Evolutionary conservation across 2,329 filamentous ascomycete genomes (phyloP).

Genomic region (Gaeumannomyces sp.): DNA sequence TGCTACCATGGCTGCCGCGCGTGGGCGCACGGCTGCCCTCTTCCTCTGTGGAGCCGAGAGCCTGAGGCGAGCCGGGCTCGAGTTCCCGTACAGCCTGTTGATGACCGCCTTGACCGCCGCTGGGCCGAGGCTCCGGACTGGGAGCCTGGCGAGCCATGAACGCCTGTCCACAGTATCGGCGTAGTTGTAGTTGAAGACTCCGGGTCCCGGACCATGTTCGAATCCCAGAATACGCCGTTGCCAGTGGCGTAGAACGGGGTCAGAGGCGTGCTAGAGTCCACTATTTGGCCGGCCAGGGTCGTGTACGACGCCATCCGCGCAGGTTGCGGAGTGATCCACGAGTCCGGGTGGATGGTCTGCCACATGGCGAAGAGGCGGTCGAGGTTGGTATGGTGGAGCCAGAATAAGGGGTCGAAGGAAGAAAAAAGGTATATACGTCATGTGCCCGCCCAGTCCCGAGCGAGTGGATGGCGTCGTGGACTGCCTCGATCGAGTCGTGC

Average conservation of each 20-base stretch:
- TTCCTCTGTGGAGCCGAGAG: slow-evolving; percentile 11
- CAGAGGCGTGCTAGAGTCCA: slow-evolving; percentile 51
- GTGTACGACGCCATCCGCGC: slow-evolving; percentile 57
- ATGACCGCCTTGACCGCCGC: slow-evolving; percentile 38
- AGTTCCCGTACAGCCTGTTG: slow-evolving; percentile 55
- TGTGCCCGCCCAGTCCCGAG: slow-evolving; percentile 57
- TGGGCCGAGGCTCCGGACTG: slow-evolving; percentile 28
- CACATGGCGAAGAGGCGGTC: slow-evolving; percentile 72
- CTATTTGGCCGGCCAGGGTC: slow-evolving; percentile 44
- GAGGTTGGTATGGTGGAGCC: slow-evolving; percentile 69
- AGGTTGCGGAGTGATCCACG: slow-evolving; percentile 54
- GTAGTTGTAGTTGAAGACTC: slow-evolving; percentile 68
- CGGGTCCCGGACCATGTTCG: slow-evolving; percentile 52
- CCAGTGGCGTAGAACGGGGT: slow-evolving; percentile 59
- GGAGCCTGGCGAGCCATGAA: slow-evolving; percentile 21
- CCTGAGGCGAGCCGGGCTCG: slow-evolving; percentile 29
- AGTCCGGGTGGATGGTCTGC: slow-evolving; percentile 65
- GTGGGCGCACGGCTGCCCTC: slow-evolving; percentile 11
- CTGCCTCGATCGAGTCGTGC: slow-evolving; percentile 58
- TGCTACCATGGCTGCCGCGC: background rate
- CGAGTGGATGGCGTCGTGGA: slow-evolving; percentile 59
- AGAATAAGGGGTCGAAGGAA: slow-evolving; percentile 74
- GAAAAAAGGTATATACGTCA: slow-evolving; percentile 66
- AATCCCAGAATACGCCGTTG: slow-evolving; percentile 61
- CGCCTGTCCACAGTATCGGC: slow-evolving; percentile 46